phyloP scores from a whole-genome alignment of 1,284 basidiomycete genomes.

The Tausonia pullulans region DNA sequence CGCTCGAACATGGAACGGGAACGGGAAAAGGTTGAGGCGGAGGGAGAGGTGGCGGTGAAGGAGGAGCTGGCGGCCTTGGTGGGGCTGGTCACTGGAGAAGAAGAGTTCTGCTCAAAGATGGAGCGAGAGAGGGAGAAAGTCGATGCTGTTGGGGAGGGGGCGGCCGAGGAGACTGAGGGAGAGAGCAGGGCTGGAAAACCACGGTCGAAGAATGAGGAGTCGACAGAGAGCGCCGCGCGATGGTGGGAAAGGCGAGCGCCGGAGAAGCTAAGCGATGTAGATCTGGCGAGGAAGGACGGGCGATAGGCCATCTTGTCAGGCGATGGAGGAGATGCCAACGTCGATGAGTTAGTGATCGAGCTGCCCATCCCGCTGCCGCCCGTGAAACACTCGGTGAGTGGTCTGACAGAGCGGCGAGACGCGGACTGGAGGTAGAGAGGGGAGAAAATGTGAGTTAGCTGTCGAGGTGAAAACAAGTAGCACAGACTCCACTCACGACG shows the following conservation, averaged over 20 bases:
- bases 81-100: background rate
- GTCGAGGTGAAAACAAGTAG: background rate
- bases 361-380: background rate
- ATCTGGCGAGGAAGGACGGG: background rate
- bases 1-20: background rate
- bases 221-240: background rate
- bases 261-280: background rate
- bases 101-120: background rate
- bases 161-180: background rate
- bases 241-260: background rate
- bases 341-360: background rate
- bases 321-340: no score
- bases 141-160: background rate
- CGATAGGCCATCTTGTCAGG: no score
- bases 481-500: slow-evolving; percentile 39
- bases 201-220: background rate
- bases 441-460: background rate
- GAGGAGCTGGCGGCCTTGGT: background rate
- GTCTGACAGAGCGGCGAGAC: background rate
- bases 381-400: background rate
- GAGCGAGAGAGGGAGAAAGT: background rate
- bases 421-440: background rate
- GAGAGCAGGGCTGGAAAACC: background rate
- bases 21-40: background rate
- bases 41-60: background rate